These are phyloP conservation scores for Lyophyllum atratum DNA, from an alignment of 768 basidiomycete genomes.

Conservation along the genomic window DNA sequence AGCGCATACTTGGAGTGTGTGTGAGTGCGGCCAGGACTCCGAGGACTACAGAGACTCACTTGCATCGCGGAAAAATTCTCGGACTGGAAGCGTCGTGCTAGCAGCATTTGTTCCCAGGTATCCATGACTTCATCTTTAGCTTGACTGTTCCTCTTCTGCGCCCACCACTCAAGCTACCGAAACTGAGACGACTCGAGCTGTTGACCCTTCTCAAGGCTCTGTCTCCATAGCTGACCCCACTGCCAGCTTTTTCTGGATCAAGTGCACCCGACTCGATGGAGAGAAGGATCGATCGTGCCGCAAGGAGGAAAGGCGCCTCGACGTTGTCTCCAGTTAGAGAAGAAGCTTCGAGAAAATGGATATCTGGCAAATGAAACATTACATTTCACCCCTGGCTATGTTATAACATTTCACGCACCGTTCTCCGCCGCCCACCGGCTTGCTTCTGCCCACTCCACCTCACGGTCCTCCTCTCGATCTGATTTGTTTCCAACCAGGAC, in stretches of 20 bases:
- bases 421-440: slow-evolving; percentile 96
- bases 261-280: slow-evolving; percentile 89
- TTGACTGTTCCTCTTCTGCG: slow-evolving; percentile 63
- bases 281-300: slow-evolving; percentile 85
- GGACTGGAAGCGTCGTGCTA: slow-evolving; percentile 28
- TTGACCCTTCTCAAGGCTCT: slow-evolving; percentile 88
- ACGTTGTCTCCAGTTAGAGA: slow-evolving; percentile 92
- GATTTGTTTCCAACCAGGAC: slow-evolving; percentile 96
- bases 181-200: slow-evolving; percentile 86
- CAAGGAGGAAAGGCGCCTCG: slow-evolving; percentile 87
- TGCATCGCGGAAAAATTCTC: neutral
- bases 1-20: slow-evolving; percentile 1
- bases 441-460: slow-evolving; percentile 96
- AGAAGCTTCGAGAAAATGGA: slow-evolving; percentile 93
- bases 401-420: slow-evolving; percentile 46
- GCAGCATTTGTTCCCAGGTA: slow-evolving; percentile 69
- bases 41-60: neutral
- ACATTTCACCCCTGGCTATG: neutral
- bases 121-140: slow-evolving; percentile 60
- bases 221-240: slow-evolving; percentile 96
- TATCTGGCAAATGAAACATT: slow-evolving; percentile 49
- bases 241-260: slow-evolving; percentile 93
- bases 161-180: slow-evolving; percentile 76
- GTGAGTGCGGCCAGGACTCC: neutral
- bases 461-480: slow-evolving; percentile 91